Conservation (phyloP, 2,329 filamentous ascomycete genomes). For the Pseudocercospora fijiensis region DNA sequence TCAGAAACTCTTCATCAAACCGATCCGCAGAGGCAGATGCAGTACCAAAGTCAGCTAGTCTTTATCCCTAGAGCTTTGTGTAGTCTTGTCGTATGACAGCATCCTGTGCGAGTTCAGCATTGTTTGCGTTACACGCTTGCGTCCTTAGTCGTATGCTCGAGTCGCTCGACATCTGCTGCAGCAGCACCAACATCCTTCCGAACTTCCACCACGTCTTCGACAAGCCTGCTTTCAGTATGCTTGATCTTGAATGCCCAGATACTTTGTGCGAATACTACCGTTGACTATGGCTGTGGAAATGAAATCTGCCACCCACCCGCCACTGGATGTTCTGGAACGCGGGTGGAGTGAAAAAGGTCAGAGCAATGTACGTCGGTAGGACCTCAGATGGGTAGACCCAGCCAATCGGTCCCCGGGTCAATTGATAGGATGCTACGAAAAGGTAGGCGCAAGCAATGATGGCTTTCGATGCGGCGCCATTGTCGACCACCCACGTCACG, state of each 20-base stretch:
- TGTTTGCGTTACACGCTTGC: not conserved
- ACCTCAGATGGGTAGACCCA: constrained; percentile 18
- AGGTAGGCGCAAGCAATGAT: constrained; percentile 18
- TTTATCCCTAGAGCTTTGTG: too few relatives aligned
- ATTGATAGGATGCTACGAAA: constrained; percentile 14
- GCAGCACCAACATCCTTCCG: constrained; percentile 12
- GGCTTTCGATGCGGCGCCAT: constrained; percentile 9
- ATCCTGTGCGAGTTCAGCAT: too few relatives aligned
- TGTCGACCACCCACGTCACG: constrained; percentile 17
- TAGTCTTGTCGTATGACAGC: too few relatives aligned
- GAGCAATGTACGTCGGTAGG: constrained; percentile 14
- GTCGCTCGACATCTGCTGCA: constrained; percentile 10
- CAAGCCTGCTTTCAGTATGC: constrained; percentile 9
- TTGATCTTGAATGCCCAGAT: constrained; percentile 22
- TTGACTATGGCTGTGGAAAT: not conserved
- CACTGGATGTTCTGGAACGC: constrained; percentile 18
- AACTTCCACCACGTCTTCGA: constrained; percentile 11
- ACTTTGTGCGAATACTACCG: constrained; percentile 34
- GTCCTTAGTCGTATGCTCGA: not conserved
- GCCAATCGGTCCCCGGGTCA: constrained; percentile 17
- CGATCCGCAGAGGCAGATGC: too few relatives aligned
- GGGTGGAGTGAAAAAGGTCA: constrained; percentile 18
- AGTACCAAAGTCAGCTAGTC: too few relatives aligned
- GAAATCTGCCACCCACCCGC: not conserved
- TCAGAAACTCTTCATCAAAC: too few relatives aligned